Evolutionary conservation across 208 protist species (phyloP).

Genomic region (Crithidia brevicula): DNA sequence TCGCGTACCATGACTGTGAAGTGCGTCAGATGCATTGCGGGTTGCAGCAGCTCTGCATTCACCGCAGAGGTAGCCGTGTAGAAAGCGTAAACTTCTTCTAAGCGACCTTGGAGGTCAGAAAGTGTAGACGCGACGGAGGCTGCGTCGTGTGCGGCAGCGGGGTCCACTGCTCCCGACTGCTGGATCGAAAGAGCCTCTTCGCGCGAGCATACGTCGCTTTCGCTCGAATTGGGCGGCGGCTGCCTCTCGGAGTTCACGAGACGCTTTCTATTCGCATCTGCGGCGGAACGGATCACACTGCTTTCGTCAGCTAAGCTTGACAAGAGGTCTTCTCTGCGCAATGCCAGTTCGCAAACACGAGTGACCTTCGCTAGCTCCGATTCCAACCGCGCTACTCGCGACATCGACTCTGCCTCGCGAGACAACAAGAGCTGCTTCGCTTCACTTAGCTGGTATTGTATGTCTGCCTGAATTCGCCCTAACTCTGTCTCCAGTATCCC

Average conservation of each 20-base stretch:
- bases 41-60: slow-evolving; percentile 38
- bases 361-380: slow-evolving; percentile 6
- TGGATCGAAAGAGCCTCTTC: not conserved
- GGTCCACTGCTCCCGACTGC: not conserved
- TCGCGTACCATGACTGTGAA: slow-evolving; percentile 64
- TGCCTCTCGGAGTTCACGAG: not conserved
- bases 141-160: not conserved
- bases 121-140: not conserved
- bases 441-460: slow-evolving; percentile 13
- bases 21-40: slow-evolving; percentile 48
- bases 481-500: slow-evolving; percentile 13
- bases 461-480: slow-evolving; percentile 7
- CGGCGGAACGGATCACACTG: not conserved
- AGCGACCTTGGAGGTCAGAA: slow-evolving; percentile 28
- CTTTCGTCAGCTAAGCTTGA: not conserved
- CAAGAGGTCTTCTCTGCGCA: slow-evolving; percentile 2
- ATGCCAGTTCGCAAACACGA: slow-evolving; percentile 4
- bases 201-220: not conserved
- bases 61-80: slow-evolving; percentile 41
- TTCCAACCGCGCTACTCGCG: slow-evolving; percentile 5
- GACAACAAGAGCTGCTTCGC: slow-evolving; percentile 8
- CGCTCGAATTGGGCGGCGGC: not conserved
- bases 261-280: not conserved
- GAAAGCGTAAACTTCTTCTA: slow-evolving; percentile 58
- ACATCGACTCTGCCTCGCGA: slow-evolving; percentile 7